Percentiles rank a stretch among this genome's conserved stretches.
These are phyloP conservation scores for Pythium periplocum DNA, from an alignment of 352 stramenopile species.

Conservation along the genomic window DNA sequence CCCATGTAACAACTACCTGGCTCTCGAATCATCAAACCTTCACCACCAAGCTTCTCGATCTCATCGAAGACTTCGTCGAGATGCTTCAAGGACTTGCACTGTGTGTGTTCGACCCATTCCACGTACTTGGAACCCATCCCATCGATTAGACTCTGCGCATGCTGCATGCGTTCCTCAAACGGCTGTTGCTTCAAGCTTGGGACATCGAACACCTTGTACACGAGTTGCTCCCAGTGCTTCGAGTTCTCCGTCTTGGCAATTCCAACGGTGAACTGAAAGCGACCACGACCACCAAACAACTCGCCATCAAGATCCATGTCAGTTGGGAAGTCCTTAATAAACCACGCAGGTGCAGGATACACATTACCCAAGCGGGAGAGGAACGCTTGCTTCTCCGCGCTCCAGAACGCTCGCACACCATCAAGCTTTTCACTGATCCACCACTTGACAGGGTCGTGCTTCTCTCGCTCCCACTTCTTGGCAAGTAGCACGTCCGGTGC, in stretches of 20 bases:
- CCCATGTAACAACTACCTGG: slow-evolving; percentile 42
- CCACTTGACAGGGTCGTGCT: slow-evolving; percentile 50
- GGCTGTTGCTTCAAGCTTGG: slow-evolving; percentile 33
- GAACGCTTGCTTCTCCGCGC: slow-evolving; percentile 44
- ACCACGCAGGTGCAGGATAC: slow-evolving; percentile 58
- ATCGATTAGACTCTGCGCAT: slow-evolving; percentile 22
- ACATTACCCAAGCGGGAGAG: slow-evolving; percentile 58
- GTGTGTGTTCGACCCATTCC: slow-evolving; percentile 57
- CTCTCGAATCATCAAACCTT: slow-evolving; percentile 72
- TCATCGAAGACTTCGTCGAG: slow-evolving; percentile 46
- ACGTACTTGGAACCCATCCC: slow-evolving; percentile 32
- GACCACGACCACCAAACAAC: slow-evolving; percentile 52
- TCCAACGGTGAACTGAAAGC: slow-evolving; percentile 64
- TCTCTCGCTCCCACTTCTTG: slow-evolving; percentile 64
- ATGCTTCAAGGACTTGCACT: slow-evolving; percentile 41
- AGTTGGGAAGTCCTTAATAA: slow-evolving; percentile 43
- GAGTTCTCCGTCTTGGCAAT: slow-evolving; percentile 54
- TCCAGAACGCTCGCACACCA: slow-evolving; percentile 61
- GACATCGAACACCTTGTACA: slow-evolving; percentile 71
- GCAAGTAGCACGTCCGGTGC: slow-evolving; percentile 50
- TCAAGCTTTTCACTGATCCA: slow-evolving; percentile 80
- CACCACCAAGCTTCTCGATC: slow-evolving; percentile 52
- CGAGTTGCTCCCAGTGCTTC: slow-evolving; percentile 47
- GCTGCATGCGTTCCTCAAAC: slow-evolving; percentile 56
- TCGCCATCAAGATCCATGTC: slow-evolving; percentile 69